A percentile compares a stretch with the other conserved stretches of the same genome.
Evolutionary conservation across 352 stramenopile species (phyloP).

Genomic region (Globisporangium yorkense): DNA sequence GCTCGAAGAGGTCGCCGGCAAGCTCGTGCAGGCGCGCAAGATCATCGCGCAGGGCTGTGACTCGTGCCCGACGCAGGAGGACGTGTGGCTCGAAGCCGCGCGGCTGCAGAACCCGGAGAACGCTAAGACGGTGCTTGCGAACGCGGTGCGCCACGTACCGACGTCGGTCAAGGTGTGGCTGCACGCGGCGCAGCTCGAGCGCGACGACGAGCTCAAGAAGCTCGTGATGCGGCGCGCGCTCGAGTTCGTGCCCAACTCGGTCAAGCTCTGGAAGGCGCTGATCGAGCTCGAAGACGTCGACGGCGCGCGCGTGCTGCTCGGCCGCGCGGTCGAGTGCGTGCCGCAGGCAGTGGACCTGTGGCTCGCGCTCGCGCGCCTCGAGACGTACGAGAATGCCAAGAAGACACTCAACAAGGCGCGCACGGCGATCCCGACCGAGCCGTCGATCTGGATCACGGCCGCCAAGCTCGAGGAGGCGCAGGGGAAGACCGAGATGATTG

Average conservation of each 20-base stretch:
- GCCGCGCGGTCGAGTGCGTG: slow-evolving; percentile 97
- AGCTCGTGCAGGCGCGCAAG: slow-evolving; percentile 94
- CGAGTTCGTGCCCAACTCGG: slow-evolving; percentile 96
- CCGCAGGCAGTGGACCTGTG: slow-evolving; percentile 97
- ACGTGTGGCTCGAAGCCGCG: slow-evolving; percentile 98
- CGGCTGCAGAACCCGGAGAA: slow-evolving; percentile 94
- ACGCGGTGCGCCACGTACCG: slow-evolving; percentile 91
- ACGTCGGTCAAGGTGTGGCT: slow-evolving; percentile 96
- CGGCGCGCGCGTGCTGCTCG: slow-evolving; percentile 93
- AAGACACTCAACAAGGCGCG: slow-evolving; percentile 96
- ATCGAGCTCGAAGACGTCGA: slow-evolving; percentile 98
- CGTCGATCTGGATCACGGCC: slow-evolving; percentile 97
- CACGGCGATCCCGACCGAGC: slow-evolving; percentile 93
- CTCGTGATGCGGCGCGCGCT: slow-evolving; percentile 87
- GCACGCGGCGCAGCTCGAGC: slow-evolving; percentile 93
- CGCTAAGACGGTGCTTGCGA: slow-evolving; percentile 95
- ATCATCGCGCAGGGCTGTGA: slow-evolving; percentile 98
- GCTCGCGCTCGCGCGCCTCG: slow-evolving; percentile 95
- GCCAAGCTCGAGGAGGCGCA: slow-evolving; percentile 98
- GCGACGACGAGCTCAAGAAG: slow-evolving; percentile 84
- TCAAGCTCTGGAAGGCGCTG: slow-evolving; percentile 98
- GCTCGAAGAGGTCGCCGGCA: slow-evolving; percentile 96
- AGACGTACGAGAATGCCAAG: slow-evolving; percentile 98
- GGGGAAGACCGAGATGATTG: slow-evolving; percentile 75
- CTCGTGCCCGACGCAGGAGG: slow-evolving; percentile 93